Evolutionary conservation across 768 basidiomycete genomes (phyloP).

Genomic region (Vishniacozyma victoriae): DNA sequence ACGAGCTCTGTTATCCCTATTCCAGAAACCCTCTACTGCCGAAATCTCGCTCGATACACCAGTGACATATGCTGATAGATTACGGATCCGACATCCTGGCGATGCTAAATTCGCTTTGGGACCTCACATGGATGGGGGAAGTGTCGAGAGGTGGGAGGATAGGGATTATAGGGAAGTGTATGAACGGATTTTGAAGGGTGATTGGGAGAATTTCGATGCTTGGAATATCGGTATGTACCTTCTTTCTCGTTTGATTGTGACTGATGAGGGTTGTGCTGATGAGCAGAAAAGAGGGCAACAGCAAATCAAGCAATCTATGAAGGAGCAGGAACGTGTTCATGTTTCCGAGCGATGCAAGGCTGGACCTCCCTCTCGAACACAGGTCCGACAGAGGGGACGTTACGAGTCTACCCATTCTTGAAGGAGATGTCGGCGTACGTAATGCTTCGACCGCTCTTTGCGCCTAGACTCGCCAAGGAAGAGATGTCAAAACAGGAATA

Average conservation of each 20-base stretch:
- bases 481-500: conserved; percentile 17
- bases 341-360: conserved; percentile 47
- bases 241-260: not conserved
- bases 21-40: conserved; percentile 49
- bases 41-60: conserved; percentile 56
- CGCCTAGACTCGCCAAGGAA: conserved; percentile 25
- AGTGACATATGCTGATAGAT: conserved; percentile 69
- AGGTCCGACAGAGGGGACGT: conserved; percentile 59
- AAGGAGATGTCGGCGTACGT: conserved; percentile 57
- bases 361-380: conserved; percentile 58
- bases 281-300: conserved; percentile 29
- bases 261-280: not conserved
- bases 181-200: conserved; percentile 57
- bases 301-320: conserved; percentile 64
- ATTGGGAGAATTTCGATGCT: conserved; percentile 35
- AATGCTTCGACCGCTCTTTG: conserved; percentile 64
- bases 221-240: conserved; percentile 24
- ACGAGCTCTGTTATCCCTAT: conserved; percentile 56
- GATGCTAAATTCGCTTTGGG: conserved; percentile 63
- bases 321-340: conserved; percentile 46
- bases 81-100: conserved; percentile 67
- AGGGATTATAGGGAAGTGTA: conserved; percentile 25
- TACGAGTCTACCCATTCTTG: conserved; percentile 59
- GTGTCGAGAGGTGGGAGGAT: conserved; percentile 58
- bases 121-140: conserved; percentile 64